Base-by-base conservation (phyloP, 2,329 filamentous ascomycete species). In the Exophiala calicioides region DNA sequence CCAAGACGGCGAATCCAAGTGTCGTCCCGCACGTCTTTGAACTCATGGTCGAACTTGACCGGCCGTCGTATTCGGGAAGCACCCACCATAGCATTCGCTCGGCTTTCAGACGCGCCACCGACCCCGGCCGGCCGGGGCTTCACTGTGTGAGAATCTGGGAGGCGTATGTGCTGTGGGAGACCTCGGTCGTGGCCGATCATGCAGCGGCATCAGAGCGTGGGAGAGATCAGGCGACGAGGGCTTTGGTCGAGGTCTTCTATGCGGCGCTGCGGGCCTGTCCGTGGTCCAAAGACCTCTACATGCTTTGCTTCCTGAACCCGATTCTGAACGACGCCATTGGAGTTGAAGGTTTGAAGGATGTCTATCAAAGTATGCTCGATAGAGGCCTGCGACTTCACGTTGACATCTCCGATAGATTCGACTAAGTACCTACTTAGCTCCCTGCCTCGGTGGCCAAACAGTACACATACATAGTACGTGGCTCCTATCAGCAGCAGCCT, bases 281-380 rank as follows among this genome's bases (percentile, higher is more conserved):
- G 0, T 86, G 82, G 81, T 76, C 72, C 1, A 85, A 86, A 61
- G 71, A 75, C 27, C 72, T 81, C 36, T 66, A 80, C 32, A 71
- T 85, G 65, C 49, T 77, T 19, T 82, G 77, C 0, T 81, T 85
- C 47, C 68, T 69, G 33, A 64, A 71, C 29, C 58, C 70, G 29
- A 56, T 21, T 27, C 51, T 73, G 23, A 60, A 60, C 10, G 56
- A 40, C 16, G 13, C 37, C 18, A 31, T 55, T 39, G 44, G 44
- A 19, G 35, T 36, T 16, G 44, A 47, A 18, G 43, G 34, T 40
- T 41, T 50, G 24, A 47, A 52, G 44, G 29, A 39, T 21, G 41
- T 56, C 23, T 57, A 44, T 56, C 37, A 39, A 54, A 53, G 26
- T 18, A 52, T 55, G 52, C 20, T 41, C 18, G 56, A 58, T 15